Base-by-base conservation (phyloP, 257 asterid genomes). In the Leonotis leonurus region DNA sequence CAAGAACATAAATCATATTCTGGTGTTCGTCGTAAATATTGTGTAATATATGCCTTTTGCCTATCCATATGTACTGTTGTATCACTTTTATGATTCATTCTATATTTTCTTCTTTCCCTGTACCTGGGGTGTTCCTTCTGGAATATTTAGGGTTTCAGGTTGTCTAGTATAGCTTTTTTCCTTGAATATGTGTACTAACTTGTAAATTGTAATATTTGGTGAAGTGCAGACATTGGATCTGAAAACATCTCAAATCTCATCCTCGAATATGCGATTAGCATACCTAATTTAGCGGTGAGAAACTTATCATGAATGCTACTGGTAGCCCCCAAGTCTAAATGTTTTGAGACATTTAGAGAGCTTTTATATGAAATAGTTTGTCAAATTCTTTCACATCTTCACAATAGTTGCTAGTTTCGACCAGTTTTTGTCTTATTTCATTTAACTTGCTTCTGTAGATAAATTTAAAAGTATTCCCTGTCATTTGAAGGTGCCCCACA, bases 221-320 rank as follows among this genome's bases (percentile, higher is more conserved):
- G 70, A 55, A 51, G 54, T 67, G 83, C 88, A 89, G 97, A 71
- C 60, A 60, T 60, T 33, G 78, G 73, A 77, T 81, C 68, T 49
- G 87, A 68, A 50, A 49, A 55, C 63, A 74, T 89, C 69, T 85
- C 99, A 76, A 80, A 75, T 61, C 68, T 75, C 75, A 86, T 92
- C 71, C 81, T 32, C 13, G 65, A 73, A 69, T 89, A 81, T 67
- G 77, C 83, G 43, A 69, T 68, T 70, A 74, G 78, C 88, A 75
- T 79, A 56, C 88, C 93, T 44, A 77, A 80, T 72, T 75, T 76
- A 68, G 74, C 73, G 87, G 97, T 89, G 81, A 86, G 94, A 78
- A 82, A 79, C 79, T 81, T 83, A 76, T 81, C 77, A 71, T 79
- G 78, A 78, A 54, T 80, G 69, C 69, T 70, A 50, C 70, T 68